phyloP scores from a whole-genome alignment of 257 asterid species.

The Nicotiana attenuata region DNA sequence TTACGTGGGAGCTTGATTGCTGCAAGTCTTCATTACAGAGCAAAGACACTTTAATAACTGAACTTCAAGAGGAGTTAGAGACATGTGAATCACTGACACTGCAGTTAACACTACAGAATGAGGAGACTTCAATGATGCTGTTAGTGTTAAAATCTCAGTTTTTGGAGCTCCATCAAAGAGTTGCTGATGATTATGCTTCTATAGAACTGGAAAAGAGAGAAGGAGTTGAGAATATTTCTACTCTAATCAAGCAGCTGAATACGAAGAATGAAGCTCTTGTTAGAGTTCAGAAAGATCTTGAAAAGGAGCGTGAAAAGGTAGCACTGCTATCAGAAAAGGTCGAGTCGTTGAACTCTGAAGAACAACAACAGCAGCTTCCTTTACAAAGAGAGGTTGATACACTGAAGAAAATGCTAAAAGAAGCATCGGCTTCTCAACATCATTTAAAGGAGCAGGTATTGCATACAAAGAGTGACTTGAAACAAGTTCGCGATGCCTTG shows the following conservation, averaged over 20 bases:
- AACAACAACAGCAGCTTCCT: conserved; percentile 39
- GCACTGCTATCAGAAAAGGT: conserved; percentile 34
- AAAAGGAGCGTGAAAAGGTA: conserved; percentile 51
- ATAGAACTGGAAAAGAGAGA: conserved; percentile 28
- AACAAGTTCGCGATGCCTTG: conserved; percentile 43
- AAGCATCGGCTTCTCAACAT: conserved; percentile 32
- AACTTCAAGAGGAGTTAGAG: conserved; percentile 55
- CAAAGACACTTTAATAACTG: conserved; percentile 36
- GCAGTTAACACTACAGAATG: conserved; percentile 55
- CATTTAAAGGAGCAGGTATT: conserved; percentile 48
- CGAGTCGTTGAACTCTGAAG: conserved; percentile 29
- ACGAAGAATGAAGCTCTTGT: conserved; percentile 40
- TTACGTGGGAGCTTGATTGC: conserved; percentile 39
- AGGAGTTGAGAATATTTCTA: conserved; percentile 23
- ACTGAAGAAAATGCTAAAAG: conserved; percentile 43
- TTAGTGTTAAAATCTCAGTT: conserved; percentile 61
- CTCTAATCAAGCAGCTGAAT: conserved; percentile 47
- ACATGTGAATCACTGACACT: conserved; percentile 47
- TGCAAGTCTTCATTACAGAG: conserved; percentile 41
- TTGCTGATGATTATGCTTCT: conserved; percentile 29
- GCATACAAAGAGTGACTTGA: conserved; percentile 46
- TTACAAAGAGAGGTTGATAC: conserved; percentile 47
- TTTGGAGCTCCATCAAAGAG: conserved; percentile 43
- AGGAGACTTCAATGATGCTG: conserved; percentile 49
- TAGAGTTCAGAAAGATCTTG: conserved; percentile 46